Evolutionary conservation across 768 basidiomycete species (phyloP).

Genomic region (Suillus placidus): DNA sequence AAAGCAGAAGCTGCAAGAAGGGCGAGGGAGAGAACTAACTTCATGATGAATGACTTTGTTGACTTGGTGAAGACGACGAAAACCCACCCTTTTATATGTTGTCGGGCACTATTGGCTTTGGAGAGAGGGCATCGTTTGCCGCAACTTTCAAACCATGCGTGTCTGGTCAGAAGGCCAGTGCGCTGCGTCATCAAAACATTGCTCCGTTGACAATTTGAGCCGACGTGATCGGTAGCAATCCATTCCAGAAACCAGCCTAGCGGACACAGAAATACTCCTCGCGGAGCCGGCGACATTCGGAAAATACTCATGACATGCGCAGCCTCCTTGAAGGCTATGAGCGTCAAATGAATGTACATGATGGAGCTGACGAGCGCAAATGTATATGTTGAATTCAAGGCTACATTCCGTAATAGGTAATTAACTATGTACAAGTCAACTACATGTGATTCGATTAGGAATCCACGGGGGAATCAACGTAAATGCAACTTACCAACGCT

Average conservation of each 20-base stretch:
- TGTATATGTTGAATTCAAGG: too few species aligned
- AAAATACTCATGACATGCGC: neutral
- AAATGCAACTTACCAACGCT: too few species aligned
- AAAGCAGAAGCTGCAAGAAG: conserved; percentile 38
- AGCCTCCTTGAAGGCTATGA: neutral
- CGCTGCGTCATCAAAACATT: neutral
- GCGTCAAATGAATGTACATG: too few species aligned
- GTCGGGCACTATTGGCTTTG: neutral
- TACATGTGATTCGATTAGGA: too few species aligned
- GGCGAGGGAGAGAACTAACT: conserved; percentile 13
- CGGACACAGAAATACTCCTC: neutral
- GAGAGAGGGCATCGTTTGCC: neutral
- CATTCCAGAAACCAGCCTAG: too few species aligned
- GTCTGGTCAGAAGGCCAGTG: neutral
- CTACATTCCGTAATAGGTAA: too few species aligned
- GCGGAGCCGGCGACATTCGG: neutral
- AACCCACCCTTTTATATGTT: neutral
- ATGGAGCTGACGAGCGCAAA: too few species aligned
- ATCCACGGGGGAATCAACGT: too few species aligned
- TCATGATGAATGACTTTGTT: conserved; percentile 18
- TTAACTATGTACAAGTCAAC: too few species aligned
- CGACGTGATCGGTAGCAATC: neutral
- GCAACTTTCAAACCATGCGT: neutral
- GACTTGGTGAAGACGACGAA: neutral
- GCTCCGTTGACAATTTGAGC: neutral